Base-by-base conservation (phyloP, 345 rosid genomes). In the Eucalyptus viminalis region DNA sequence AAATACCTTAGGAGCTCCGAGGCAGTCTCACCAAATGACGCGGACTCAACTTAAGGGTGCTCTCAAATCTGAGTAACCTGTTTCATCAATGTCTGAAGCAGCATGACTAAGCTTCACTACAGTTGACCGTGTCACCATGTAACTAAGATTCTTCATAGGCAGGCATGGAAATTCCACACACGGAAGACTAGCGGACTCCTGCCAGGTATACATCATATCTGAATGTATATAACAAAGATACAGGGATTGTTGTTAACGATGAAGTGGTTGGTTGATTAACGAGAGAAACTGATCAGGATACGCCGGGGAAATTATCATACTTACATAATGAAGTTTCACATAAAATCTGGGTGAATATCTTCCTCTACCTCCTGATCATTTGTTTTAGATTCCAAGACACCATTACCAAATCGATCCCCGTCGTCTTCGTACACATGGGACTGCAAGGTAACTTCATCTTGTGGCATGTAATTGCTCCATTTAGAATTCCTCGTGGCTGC, bases 261-360 rank as follows among this genome's bases (percentile, higher is more conserved):
- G 47, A 76, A 6, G 83, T 37, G 83, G 47, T 37, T 76, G 27
- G 81, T 11, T 21, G 83, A 34, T 34, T 69, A 34, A 69, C 24
- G 25, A 69, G 43, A 9, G 76, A 65, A n/a, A n/a, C 37, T 4
- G 40, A 31, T 69, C 37, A 69, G 24, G 21, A 34, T 34, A 7
- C 43, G 3, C 21, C 12, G 1, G 80, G 80, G 80, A 69, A 69
- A 62, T 62, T 12, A 29, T 27, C 69, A n/a, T 37, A 86, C 65
- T 54, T 51, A 60, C 45, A 34, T 19, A 51, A 86, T 25, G 88
- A 86, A 86, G 86, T 44, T 24, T 92, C 89, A 95, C 89, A 91
- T 69, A 90, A 95, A 97, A 90, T 96, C 96, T 67, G 97, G 98
- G 90, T 94, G 97, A 60, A 95, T 90, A 58, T 96, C 97, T 25